Evolutionary conservation across 176 grass and related monocot species (phyloP), one percentile per base, ranked within the genome.

Genomic region (Areca catechu): DNA sequence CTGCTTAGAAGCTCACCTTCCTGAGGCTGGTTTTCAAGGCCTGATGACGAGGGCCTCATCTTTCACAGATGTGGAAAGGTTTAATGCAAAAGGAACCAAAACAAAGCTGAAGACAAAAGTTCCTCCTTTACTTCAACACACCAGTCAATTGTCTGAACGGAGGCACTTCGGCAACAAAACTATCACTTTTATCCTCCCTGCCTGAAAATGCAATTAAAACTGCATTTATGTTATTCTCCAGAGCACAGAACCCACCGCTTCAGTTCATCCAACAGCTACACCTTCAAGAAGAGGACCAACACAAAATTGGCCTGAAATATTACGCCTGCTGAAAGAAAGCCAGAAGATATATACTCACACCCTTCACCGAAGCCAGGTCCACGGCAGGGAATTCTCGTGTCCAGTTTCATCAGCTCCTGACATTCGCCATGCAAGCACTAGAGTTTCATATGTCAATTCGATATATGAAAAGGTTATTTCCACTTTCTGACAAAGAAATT

Each of bases 41-140:
- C 69, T 23, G 77, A 67, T 5, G 77, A 50, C 16, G 77, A 80
- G n/a, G 73, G 54, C 70, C 66, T 80, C 77, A 80, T 79, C 48
- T 67, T 73, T 67, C 50, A 34, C 48, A 34, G 18, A 22, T 51
- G 23, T 3, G 23, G 15, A 16, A 65, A 16, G 20, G n/a, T 50
- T 24, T 65, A 22, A 15, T 22, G 47, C 21, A 22, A n/a, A 15
- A 24, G 62, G 48, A 51, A 51, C 22, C 62, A 50, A 20, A 43
- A n/a, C n/a, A 43, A 51, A 65, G 62, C 49, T 16, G 23, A 48
- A 49, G 17, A 50, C 48, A 4, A 22, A 51, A n/a, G 20, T 51
- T 51, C 3, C 48, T 50, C 62, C 5, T 51, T 51, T 49, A 51
- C 4, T 50, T 65, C 14, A 65, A n/a, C 23, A 10, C 48, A 51